These are phyloP conservation scores for Amaranthus tricolor DNA, from an alignment of 179 eudicot species.

Conservation along the genomic window DNA sequence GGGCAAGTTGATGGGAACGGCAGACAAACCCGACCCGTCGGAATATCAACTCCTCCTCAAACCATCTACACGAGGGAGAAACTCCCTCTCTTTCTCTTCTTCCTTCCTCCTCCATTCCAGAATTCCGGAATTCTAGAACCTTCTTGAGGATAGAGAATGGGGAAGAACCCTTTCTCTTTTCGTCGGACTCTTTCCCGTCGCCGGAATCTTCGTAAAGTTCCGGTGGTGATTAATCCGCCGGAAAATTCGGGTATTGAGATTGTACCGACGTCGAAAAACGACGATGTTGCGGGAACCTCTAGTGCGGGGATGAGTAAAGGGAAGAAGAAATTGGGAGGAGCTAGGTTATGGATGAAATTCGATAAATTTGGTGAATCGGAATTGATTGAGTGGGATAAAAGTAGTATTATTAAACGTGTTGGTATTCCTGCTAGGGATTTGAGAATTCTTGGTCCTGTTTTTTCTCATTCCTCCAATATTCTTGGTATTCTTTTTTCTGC, in stretches of 20 bases:
- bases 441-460: slow-evolving; percentile 86
- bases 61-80: too few relatives aligned
- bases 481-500: slow-evolving; percentile 47
- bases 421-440: slow-evolving; percentile 86
- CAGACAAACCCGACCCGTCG: too few relatives aligned
- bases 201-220: slow-evolving; percentile 24
- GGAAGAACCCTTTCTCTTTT: slow-evolving; percentile 47
- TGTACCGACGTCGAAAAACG: slow-evolving; percentile 13
- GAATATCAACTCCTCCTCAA: too few relatives aligned
- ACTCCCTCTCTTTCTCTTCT: too few relatives aligned
- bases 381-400: slow-evolving; percentile 78
- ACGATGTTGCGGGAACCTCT: not conserved
- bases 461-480: slow-evolving; percentile 81
- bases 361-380: slow-evolving; percentile 71
- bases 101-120: too few relatives aligned
- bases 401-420: slow-evolving; percentile 58
- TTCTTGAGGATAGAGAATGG: slow-evolving; percentile 30
- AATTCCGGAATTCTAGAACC: too few relatives aligned
- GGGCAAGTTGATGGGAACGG: too few relatives aligned
- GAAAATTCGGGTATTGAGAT: slow-evolving; percentile 29
- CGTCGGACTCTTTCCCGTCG: slow-evolving; percentile 39
- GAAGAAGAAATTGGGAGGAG: slow-evolving; percentile 76
- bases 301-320: slow-evolving; percentile 30
- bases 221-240: not conserved
- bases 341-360: slow-evolving; percentile 87